These are phyloP conservation scores for Auxenochlorella pyrenoidosa DNA, from an alignment of 139 green algal species.

Conservation along the genomic window DNA sequence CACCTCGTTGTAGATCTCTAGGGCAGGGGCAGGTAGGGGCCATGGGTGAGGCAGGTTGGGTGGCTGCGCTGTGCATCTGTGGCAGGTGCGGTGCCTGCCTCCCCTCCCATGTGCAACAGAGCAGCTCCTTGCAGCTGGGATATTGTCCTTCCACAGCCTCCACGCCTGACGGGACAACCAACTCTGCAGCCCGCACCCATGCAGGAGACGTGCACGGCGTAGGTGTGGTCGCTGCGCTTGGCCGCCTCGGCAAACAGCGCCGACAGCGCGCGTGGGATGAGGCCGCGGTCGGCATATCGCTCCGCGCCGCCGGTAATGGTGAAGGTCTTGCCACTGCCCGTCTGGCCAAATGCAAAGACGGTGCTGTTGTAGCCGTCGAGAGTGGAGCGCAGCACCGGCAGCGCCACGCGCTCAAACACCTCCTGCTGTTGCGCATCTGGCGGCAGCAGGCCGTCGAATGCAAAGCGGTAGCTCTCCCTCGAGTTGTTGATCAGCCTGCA, in stretches of 20 bases:
- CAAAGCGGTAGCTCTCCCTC: slow-evolving; percentile 74
- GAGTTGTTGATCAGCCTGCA: slow-evolving; percentile 84
- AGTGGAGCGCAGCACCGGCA: slow-evolving; percentile 90
- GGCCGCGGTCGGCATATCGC: slow-evolving; percentile 75
- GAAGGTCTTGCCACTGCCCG: slow-evolving; percentile 86
- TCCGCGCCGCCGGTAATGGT: slow-evolving; percentile 82
- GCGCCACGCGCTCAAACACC: slow-evolving; percentile 93
- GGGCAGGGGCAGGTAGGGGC: neutral
- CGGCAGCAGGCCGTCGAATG: slow-evolving; percentile 88
- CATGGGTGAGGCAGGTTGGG: neutral
- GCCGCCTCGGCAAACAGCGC: slow-evolving; percentile 87
- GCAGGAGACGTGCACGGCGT: slow-evolving; percentile 84
- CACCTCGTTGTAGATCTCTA: slow-evolving; percentile 54
- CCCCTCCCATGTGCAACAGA: too few relatives aligned
- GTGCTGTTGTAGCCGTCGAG: slow-evolving; percentile 80
- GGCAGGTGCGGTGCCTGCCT: too few relatives aligned
- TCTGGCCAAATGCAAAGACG: slow-evolving; percentile 75
- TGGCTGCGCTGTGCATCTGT: too few relatives aligned
- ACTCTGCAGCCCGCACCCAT: slow-evolving; percentile 59
- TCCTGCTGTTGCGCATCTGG: slow-evolving; percentile 49
- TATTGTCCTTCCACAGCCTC: neutral
- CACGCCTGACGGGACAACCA: neutral
- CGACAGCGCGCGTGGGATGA: slow-evolving; percentile 84
- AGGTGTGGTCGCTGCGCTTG: slow-evolving; percentile 77
- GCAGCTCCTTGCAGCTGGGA: neutral